Percentiles rank a stretch among this genome's conserved stretches.
These are phyloP conservation scores for Candida anutae DNA, from an alignment of 1,139 yeast genomes.

Conservation along the genomic window DNA sequence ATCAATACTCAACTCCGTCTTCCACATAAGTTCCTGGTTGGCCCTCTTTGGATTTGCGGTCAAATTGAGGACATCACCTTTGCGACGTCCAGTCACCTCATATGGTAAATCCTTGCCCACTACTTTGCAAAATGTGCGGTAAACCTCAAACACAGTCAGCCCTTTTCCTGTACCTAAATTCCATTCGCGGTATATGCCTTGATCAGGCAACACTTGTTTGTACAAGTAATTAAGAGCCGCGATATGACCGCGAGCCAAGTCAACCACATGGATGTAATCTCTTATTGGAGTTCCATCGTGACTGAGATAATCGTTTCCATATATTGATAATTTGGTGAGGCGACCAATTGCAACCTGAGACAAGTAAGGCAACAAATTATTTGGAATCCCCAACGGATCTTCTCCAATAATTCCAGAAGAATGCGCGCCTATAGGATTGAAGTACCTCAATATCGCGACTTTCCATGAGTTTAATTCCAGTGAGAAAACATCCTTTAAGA, in stretches of 20 bases:
- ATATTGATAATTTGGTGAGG: slow-evolving; percentile 54
- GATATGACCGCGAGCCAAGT: slow-evolving; percentile 73
- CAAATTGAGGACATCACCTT: slow-evolving; percentile 72
- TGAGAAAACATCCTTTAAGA: slow-evolving; percentile 49
- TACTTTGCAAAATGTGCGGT: slow-evolving; percentile 58
- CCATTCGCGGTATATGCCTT: slow-evolving; percentile 68
- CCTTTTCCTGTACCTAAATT: slow-evolving; percentile 80
- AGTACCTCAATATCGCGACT: slow-evolving; percentile 65
- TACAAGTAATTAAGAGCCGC: slow-evolving; percentile 61
- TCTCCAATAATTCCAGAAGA: slow-evolving; percentile 77
- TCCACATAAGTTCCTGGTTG: slow-evolving; percentile 58
- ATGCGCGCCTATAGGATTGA: slow-evolving; percentile 83
- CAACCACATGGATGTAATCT: slow-evolving; percentile 78
- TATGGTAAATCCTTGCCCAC: slow-evolving; percentile 63
- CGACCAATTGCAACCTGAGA: slow-evolving; percentile 77
- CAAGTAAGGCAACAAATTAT: slow-evolving; percentile 65
- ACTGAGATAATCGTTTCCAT: slow-evolving; percentile 62
- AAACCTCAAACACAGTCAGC: slow-evolving; percentile 67
- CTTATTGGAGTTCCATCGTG: slow-evolving; percentile 79
- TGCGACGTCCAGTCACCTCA: slow-evolving; percentile 59
- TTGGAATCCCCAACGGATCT: slow-evolving; percentile 73
- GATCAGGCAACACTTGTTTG: slow-evolving; percentile 11
- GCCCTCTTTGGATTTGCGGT: slow-evolving; percentile 71
- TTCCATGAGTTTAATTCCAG: slow-evolving; percentile 43
- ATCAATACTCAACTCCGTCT: slow-evolving; percentile 47